Evolutionary conservation across 768 basidiomycete genomes (phyloP).

Genomic region (Pulveroboletus sp.): DNA sequence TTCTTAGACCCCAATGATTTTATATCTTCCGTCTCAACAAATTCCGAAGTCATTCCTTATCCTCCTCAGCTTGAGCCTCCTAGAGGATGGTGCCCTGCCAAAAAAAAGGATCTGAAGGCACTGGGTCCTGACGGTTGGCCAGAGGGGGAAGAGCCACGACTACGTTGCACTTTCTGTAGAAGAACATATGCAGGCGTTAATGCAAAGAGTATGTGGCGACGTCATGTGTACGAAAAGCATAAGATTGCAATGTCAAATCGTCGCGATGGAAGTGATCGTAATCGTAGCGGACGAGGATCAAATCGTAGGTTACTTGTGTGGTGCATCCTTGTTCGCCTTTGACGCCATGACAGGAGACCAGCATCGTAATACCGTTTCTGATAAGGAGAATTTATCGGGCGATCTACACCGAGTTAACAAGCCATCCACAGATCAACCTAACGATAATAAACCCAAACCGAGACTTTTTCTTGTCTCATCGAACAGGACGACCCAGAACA

Average conservation of each 20-base stretch:
- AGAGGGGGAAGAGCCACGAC: conserved; percentile 73
- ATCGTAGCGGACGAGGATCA: conserved; percentile 53
- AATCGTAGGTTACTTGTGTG: conserved; percentile 47
- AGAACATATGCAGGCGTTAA: conserved; percentile 83
- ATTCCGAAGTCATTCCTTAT: conserved; percentile 58
- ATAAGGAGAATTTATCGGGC: conserved; percentile 31
- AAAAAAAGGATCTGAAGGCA: conserved; percentile 73
- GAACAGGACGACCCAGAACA: conserved; percentile 10
- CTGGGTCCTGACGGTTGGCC: conserved; percentile 68
- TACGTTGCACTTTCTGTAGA: conserved; percentile 81
- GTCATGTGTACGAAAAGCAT: conserved; percentile 86
- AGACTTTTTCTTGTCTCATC: conserved; percentile 20
- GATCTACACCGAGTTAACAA: conserved; percentile 29
- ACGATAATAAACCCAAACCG: conserved; percentile 16
- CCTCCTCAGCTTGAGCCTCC: conserved; percentile 78
- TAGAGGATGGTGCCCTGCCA: conserved; percentile 82
- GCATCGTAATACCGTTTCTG: conserved; percentile 40
- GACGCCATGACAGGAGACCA: conserved; percentile 51
- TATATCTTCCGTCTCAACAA: conserved; percentile 38
- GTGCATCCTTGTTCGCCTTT: conserved; percentile 13
- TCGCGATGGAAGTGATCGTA: conserved; percentile 62
- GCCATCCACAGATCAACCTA: conserved; percentile 16
- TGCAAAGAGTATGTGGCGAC: conserved; percentile 88
- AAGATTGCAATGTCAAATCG: conserved; percentile 88
- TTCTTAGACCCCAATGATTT: conserved; percentile 72